Evolutionary conservation across 345 rosid species (phyloP).

Genomic region (Syzygium jambos): DNA sequence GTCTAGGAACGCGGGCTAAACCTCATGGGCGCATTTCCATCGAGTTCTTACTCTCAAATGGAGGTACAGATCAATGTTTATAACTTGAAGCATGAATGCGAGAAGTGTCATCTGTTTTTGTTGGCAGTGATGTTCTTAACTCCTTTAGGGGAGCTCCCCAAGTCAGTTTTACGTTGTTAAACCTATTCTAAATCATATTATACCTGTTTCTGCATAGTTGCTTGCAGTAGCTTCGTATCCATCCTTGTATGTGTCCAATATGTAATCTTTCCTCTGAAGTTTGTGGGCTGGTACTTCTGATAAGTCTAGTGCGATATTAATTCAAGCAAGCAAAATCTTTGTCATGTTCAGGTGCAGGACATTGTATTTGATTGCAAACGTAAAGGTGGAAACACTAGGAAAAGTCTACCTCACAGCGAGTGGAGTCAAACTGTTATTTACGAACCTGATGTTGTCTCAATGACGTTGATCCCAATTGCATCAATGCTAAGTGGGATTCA

Average conservation of each 20-base stretch:
- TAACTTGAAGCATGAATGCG: background rate
- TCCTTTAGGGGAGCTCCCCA: background rate
- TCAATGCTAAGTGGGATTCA: conserved; percentile 36
- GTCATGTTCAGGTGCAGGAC: conserved; percentile 21
- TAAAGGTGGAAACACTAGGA: conserved; percentile 28
- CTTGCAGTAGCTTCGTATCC: background rate
- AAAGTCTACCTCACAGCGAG: conserved; percentile 19
- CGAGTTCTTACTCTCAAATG: conserved; percentile 17
- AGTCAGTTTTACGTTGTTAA: background rate
- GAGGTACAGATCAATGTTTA: conserved; percentile 15
- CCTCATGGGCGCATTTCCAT: conserved; percentile 13
- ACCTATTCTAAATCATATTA: background rate
- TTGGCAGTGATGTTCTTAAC: background rate
- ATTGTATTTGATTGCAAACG: conserved; percentile 25
- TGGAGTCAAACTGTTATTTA: conserved; percentile 36
- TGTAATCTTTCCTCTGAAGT: background rate
- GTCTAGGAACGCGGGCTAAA: conserved; percentile 10
- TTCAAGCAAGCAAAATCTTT: background rate
- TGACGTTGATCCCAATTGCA: conserved; percentile 44
- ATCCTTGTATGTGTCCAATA: background rate
- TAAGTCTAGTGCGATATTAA: too few relatives aligned
- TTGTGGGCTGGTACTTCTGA: background rate
- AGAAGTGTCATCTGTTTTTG: background rate
- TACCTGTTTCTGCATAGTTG: background rate
- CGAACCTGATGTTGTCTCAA: conserved; percentile 41